Conservation (phyloP, 805 yeast species). For the Metschnikowia lachancei region DNA sequence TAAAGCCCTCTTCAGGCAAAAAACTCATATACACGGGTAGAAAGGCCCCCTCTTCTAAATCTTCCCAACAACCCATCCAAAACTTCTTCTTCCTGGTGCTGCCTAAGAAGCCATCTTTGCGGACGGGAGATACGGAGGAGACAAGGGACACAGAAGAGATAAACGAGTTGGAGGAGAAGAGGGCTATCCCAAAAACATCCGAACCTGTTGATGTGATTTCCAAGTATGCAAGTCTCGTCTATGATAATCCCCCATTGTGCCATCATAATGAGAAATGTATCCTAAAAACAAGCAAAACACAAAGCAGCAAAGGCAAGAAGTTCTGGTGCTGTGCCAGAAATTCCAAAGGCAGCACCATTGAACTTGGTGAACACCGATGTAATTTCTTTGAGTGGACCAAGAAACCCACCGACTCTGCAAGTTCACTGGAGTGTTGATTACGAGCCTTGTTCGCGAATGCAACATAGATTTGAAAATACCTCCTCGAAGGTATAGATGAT, state of each 20-base stretch:
- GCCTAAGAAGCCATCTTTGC: neutral
- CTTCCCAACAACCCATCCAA: constrained; percentile 24
- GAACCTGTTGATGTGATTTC: constrained; percentile 7
- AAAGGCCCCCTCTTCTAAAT: constrained; percentile 4
- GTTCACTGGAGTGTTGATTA: neutral
- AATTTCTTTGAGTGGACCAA: constrained; percentile 21
- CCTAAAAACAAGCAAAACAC: constrained; percentile 29
- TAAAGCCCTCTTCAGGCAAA: neutral
- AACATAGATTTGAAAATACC: constrained; percentile 12
- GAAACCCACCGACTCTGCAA: constrained; percentile 4
- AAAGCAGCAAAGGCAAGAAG: constrained; percentile 28
- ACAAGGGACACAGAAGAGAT: neutral
- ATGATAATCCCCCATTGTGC: constrained; percentile 30
- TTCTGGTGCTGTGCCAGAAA: constrained; percentile 32
- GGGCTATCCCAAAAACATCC: neutral
- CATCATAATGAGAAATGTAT: constrained; percentile 27
- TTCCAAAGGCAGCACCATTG: constrained; percentile 15
- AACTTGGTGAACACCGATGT: constrained; percentile 19
- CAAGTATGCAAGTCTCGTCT: constrained; percentile 16
- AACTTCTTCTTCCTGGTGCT: constrained; percentile 23
- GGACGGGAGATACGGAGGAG: no score
- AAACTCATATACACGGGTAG: constrained; percentile 6
- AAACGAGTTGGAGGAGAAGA: neutral
- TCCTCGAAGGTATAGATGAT: constrained; percentile 8
- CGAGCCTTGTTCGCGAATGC: neutral